A percentile compares a stretch with the other conserved stretches of the same genome.
Conservation (phyloP, 169 alveolate species). For the Eimeria tenella region DNA sequence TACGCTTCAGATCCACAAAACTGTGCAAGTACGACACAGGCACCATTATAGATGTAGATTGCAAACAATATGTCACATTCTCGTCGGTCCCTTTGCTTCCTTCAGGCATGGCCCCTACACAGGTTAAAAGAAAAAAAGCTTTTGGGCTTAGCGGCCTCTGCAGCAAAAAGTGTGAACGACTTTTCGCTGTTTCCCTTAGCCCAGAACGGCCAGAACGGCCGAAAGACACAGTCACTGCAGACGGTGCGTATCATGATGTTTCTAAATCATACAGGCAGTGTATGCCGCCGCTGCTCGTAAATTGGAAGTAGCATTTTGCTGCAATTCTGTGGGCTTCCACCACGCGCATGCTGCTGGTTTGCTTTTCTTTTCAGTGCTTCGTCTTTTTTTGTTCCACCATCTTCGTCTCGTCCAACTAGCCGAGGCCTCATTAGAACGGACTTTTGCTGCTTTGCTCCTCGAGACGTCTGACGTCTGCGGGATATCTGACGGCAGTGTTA, state of each 20-base stretch:
- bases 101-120: background rate
- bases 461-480: slow-evolving; percentile 1
- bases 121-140: background rate
- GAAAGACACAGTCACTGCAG: background rate
- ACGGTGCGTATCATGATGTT: background rate
- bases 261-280: too few relatives aligned
- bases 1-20: background rate
- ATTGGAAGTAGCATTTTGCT: too few relatives aligned
- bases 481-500: background rate
- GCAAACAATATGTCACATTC: too few relatives aligned
- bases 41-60: background rate
- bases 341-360: background rate
- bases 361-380: background rate
- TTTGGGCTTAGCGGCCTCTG: background rate
- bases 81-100: background rate
- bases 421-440: background rate
- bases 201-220: background rate
- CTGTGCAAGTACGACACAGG: background rate
- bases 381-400: background rate
- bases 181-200: background rate
- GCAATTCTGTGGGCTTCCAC: background rate
- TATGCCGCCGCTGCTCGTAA: too few relatives aligned
- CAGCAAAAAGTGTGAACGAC: background rate
- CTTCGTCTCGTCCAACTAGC: background rate
- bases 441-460: background rate